A percentile compares a stretch with the other conserved stretches of the same genome.
These are phyloP conservation scores for Syncephalastrum monosporum DNA, from an alignment of 371 early-diverging fungal species.

Conservation along the genomic window DNA sequence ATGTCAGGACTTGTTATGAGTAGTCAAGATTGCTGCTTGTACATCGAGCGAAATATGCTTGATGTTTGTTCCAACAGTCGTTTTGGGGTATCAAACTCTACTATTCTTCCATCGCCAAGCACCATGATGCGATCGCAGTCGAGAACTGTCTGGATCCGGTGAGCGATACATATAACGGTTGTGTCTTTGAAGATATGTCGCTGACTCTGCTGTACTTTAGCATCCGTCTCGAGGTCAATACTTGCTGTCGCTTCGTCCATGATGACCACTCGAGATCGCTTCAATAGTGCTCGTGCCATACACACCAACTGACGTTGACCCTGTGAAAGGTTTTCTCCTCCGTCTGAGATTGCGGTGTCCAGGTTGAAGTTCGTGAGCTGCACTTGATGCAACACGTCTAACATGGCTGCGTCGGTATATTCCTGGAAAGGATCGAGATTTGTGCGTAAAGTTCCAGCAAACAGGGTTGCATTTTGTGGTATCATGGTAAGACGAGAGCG, in stretches of 20 bases:
- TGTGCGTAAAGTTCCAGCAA: conserved; percentile 67
- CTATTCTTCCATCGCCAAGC: conserved; percentile 71
- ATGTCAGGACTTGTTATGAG: too few species aligned
- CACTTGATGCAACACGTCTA: conserved; percentile 64
- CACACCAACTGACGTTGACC: conserved; percentile 82
- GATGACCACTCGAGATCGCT: conserved; percentile 44
- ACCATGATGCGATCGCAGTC: conserved; percentile 77
- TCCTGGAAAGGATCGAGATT: conserved; percentile 75
- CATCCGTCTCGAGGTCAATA: conserved; percentile 62
- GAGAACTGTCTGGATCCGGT: conserved; percentile 67
- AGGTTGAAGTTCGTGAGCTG: conserved; percentile 37
- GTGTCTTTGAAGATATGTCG: conserved; percentile 47
- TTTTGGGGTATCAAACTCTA: conserved; percentile 56
- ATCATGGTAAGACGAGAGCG: conserved; percentile 76
- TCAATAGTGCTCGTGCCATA: conserved; percentile 68
- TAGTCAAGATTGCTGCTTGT: conserved; percentile 1
- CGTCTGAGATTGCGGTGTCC: conserved; percentile 48
- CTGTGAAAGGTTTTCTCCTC: conserved; percentile 66
- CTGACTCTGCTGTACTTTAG: conserved; percentile 59
- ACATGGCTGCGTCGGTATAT: conserved; percentile 64
- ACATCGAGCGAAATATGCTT: conserved; percentile 9
- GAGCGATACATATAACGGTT: conserved; percentile 56
- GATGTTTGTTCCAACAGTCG: neutral
- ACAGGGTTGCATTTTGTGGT: conserved; percentile 87
- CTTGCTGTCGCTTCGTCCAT: conserved; percentile 62